Evolutionary conservation across 495 filamentous ascomycete species (phyloP).

Genomic region (Trichoderma reesei): DNA sequence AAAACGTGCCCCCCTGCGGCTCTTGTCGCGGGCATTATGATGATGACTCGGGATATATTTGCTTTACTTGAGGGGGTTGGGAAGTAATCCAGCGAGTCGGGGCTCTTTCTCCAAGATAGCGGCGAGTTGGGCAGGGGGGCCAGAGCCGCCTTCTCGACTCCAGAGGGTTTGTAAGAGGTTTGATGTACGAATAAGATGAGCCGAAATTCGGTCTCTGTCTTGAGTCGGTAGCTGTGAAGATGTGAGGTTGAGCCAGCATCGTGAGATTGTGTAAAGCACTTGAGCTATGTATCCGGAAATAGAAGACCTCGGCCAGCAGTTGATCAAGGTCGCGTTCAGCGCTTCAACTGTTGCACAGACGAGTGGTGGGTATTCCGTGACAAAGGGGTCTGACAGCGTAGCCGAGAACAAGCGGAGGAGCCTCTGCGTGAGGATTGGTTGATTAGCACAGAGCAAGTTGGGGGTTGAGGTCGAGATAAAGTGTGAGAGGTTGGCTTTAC

Average conservation of each 20-base stretch:
- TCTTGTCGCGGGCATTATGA: no score
- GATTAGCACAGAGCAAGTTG: neutral
- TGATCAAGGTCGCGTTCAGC: constrained; percentile 50
- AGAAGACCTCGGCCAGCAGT: constrained; percentile 63
- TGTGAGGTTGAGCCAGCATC: constrained; percentile 56
- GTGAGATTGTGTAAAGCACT: constrained; percentile 50
- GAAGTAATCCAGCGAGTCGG: constrained; percentile 17
- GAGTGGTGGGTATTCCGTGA: constrained; percentile 50
- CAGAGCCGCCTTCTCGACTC: constrained; percentile 15
- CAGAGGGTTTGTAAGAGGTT: constrained; percentile 10
- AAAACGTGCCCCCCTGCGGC: constrained; percentile 16
- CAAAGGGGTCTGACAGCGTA: constrained; percentile 18
- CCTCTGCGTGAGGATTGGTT: constrained; percentile 29
- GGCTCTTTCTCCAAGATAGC: neutral
- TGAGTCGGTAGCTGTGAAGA: constrained; percentile 29
- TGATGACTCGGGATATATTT: no score
- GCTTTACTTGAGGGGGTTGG: constrained; percentile 18
- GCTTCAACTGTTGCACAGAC: constrained; percentile 44
- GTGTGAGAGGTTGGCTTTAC: constrained; percentile 19
- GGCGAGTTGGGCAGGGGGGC: neutral
- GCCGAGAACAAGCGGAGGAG: constrained; percentile 55
- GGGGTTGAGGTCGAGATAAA: neutral
- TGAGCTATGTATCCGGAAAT: constrained; percentile 51
- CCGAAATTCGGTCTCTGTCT: constrained; percentile 27
- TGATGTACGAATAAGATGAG: constrained; percentile 33